Base-by-base conservation (phyloP, 441 rosid species). In the Pelargonium myrrhifolium region DNA sequence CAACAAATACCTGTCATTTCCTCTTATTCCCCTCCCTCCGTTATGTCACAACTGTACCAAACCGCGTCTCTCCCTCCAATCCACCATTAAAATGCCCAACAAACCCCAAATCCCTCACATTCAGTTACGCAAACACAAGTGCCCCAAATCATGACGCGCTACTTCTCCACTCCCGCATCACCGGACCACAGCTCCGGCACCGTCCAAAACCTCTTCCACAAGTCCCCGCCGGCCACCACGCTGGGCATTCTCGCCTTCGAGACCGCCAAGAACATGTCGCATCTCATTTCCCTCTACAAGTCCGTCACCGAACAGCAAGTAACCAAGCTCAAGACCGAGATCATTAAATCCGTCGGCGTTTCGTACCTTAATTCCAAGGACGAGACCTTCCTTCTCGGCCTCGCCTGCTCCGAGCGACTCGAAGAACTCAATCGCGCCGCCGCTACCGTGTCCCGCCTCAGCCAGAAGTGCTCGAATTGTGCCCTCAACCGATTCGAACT, bases 181-280 rank as follows among this genome's bases (percentile, higher is more conserved):
- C n/a, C n/a, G n/a, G n/a, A n/a, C n/a, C n/a, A n/a, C n/a, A n/a
- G n/a, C n/a, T n/a, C n/a, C n/a, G n/a, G n/a, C n/a, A n/a, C n/a
- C n/a, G n/a, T n/a, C n/a, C n/a, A n/a, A n/a, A n/a, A n/a, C n/a
- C n/a, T n/a, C n/a, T n/a, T n/a, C n/a, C n/a, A n/a, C n/a, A n/a
- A n/a, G n/a, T n/a, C n/a, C n/a, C n/a, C n/a, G n/a, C n/a, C n/a
- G n/a, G n/a, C n/a, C n/a, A n/a, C n/a, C n/a, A 42, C 43, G 62
- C 83, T 85, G 11, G 76, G 74, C 10, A 82, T 82, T 73, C 82
- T 85, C 18, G 73, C 82, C 22, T 81, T 81, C 55, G 85, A 85
- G 14, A 62, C 82, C 0, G 85, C 89, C 45, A 82, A 70, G 59
- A 66, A 78, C 51, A 81, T 85, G 81, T 76, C 77, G 12, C 86